Evolutionary conservation across 331 rosid genomes (phyloP).

Genomic region (Quercus phellos): DNA sequence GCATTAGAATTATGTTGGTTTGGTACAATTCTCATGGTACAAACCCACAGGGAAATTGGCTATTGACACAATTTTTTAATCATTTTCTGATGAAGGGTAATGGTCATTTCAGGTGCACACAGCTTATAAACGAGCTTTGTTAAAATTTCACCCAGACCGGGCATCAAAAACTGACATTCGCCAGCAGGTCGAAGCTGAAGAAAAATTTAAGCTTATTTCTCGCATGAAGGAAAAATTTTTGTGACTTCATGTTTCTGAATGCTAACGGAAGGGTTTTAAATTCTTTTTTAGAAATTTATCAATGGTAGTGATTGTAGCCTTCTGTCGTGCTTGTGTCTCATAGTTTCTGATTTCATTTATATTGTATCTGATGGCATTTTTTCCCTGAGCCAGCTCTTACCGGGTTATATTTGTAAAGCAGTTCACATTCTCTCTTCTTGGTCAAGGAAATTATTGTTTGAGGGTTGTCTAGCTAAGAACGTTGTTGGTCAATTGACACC

Average conservation of each 20-base stretch:
- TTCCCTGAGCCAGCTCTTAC: not conserved
- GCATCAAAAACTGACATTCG: slow-evolving; percentile 66
- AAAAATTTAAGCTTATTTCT: slow-evolving; percentile 76
- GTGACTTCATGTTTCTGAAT: slow-evolving; percentile 33
- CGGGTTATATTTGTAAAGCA: not conserved
- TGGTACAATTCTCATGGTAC: not conserved
- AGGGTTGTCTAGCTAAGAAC: not conserved
- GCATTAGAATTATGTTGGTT: not conserved
- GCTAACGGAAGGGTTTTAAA: not conserved
- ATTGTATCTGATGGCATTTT: not conserved
- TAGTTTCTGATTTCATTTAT: not conserved
- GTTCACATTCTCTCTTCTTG: not conserved
- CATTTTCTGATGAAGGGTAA: not conserved
- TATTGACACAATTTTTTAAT: not conserved
- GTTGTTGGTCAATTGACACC: too few species aligned
- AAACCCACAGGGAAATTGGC: not conserved
- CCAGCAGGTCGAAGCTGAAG: slow-evolving; percentile 85
- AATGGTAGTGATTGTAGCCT: not conserved
- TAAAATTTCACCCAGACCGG: slow-evolving; percentile 86
- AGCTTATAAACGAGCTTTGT: slow-evolving; percentile 74
- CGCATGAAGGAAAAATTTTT: slow-evolving; percentile 69
- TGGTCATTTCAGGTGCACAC: slow-evolving; percentile 62
- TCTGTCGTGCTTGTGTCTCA: not conserved
- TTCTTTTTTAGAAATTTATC: not conserved
- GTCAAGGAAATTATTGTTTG: not conserved